Evolutionary conservation across 768 basidiomycete genomes (phyloP), one percentile per base, ranked within the genome.

Genomic region (Hericium alpestre): DNA sequence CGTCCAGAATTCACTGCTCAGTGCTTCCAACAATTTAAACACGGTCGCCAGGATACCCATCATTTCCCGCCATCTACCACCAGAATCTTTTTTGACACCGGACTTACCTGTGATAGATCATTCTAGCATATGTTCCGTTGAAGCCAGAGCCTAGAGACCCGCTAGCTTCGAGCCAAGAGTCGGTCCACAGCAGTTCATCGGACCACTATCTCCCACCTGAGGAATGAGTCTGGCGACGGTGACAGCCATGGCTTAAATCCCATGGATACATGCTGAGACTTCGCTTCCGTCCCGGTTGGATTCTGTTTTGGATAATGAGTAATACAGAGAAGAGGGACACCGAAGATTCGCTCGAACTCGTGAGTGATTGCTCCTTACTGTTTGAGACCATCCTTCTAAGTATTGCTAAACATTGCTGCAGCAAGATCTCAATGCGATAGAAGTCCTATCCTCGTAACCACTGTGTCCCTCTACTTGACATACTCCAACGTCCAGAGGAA

Each of bases 401-500:
- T 27, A 27, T 27, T 27, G 25, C 25, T 27, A 2, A 27, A 27
- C 2, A n/a, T 41, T 9, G 40, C 40, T 13, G 9, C 13, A 41
- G 40, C 3, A n/a, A n/a, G 2, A 41, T 41, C 12, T 49, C 18
- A 7, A 25, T 22, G 12, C 18, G 16, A 60, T 60, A 47, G 59
- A 23, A 51, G 4, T 58, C 61, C 1, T 63, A 73, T 46, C 61
- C 69, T 0, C 51, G 62, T 9, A 70, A 69, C 23, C 69, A 66
- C 50, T 65, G 64, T 41, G 62, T 61, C 6, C 68, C 61, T 1
- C 18, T 69, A 1, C 56, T 57, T 18, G 69, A 69, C 40, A 60
- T 66, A 6, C 56, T 69, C 0, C 38, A 59, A 18, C 57, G 60
- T 12, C 65, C 64, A 1, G 43, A 64, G 8, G 37, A 56, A 0